Conservation (phyloP, 192 early-diverging fungal genomes). For the Dispira parvispora region DNA sequence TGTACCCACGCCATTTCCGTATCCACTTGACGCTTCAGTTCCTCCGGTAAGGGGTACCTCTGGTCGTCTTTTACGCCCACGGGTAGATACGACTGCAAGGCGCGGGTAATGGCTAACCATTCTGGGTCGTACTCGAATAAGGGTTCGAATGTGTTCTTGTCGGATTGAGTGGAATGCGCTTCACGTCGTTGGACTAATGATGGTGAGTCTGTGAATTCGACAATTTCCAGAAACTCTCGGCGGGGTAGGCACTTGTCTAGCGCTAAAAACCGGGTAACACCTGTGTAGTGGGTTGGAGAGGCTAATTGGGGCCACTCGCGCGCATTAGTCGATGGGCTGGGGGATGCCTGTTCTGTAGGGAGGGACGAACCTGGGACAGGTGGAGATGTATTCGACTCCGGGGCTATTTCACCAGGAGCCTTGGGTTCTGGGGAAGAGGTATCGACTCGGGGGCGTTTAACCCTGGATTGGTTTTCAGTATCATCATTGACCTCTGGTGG, state of each 20-base stretch:
- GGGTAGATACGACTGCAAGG: slow-evolving; percentile 38
- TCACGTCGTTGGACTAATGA: slow-evolving; percentile 28
- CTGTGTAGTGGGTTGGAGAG: slow-evolving; percentile 15
- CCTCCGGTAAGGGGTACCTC: slow-evolving; percentile 27
- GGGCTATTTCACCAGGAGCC: neutral
- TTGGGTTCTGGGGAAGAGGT: neutral
- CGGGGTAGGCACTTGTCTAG: slow-evolving; percentile 85
- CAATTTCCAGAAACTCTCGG: slow-evolving; percentile 68
- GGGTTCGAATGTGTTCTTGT: slow-evolving; percentile 6
- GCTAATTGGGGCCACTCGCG: slow-evolving; percentile 5
- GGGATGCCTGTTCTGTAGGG: neutral
- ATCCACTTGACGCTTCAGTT: slow-evolving; percentile 28
- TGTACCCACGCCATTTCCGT: slow-evolving; percentile 48
- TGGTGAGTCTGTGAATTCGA: slow-evolving; percentile 15
- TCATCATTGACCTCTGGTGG: slow-evolving; percentile 24
- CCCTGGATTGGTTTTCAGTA: slow-evolving; percentile 13
- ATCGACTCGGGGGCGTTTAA: neutral
- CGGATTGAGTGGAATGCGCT: slow-evolving; percentile 11
- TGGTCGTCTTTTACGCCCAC: slow-evolving; percentile 21
- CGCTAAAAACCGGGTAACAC: slow-evolving; percentile 65
- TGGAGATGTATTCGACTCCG: no score
- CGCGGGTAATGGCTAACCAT: slow-evolving; percentile 62
- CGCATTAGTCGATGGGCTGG: neutral
- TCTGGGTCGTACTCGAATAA: slow-evolving; percentile 72
- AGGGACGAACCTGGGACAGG: neutral